Evolutionary conservation across 2,329 filamentous ascomycete species (phyloP).

Genomic region (Monosporascus sp.): DNA sequence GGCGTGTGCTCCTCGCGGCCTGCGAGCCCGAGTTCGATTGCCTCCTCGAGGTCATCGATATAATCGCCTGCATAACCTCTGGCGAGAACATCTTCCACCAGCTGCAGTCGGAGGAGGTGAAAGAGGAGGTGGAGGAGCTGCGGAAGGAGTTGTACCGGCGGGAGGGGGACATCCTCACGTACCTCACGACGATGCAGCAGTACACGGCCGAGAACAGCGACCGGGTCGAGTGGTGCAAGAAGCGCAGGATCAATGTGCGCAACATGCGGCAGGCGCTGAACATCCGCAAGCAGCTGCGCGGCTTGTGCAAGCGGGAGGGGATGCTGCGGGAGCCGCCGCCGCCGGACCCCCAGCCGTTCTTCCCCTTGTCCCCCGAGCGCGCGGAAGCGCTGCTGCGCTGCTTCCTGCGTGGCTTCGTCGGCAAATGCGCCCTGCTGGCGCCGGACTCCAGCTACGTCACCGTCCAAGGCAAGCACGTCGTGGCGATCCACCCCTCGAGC

Average conservation of each 20-base stretch:
- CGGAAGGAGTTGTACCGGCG: slow-evolving; percentile 55
- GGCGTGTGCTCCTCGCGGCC: slow-evolving; percentile 77
- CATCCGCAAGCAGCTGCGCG: slow-evolving; percentile 56
- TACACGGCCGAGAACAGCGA: slow-evolving; percentile 53
- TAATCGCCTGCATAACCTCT: slow-evolving; percentile 61
- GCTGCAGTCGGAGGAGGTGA: slow-evolving; percentile 51
- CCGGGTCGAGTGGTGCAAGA: slow-evolving; percentile 52
- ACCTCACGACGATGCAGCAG: slow-evolving; percentile 57
- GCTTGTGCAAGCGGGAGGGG: slow-evolving; percentile 47
- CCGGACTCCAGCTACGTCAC: slow-evolving; percentile 59
- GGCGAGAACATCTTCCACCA: slow-evolving; percentile 60
- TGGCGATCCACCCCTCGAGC: slow-evolving; percentile 59
- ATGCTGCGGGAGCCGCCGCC: slow-evolving; percentile 41
- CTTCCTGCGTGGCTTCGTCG: slow-evolving; percentile 57
- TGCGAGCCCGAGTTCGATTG: slow-evolving; percentile 66
- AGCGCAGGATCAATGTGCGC: slow-evolving; percentile 50
- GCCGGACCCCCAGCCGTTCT: slow-evolving; percentile 51
- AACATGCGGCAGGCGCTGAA: slow-evolving; percentile 60
- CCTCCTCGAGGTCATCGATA: slow-evolving; percentile 77
- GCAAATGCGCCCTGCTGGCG: slow-evolving; percentile 55
- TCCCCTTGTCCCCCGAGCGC: slow-evolving; percentile 47
- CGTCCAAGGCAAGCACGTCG: slow-evolving; percentile 52
- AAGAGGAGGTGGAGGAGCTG: slow-evolving; percentile 46
- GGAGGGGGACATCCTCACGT: slow-evolving; percentile 61
- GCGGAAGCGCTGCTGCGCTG: slow-evolving; percentile 53